Evolutionary conservation across 176 grass and related monocot genomes (phyloP).

Genomic region (Cenchrus americanus): DNA sequence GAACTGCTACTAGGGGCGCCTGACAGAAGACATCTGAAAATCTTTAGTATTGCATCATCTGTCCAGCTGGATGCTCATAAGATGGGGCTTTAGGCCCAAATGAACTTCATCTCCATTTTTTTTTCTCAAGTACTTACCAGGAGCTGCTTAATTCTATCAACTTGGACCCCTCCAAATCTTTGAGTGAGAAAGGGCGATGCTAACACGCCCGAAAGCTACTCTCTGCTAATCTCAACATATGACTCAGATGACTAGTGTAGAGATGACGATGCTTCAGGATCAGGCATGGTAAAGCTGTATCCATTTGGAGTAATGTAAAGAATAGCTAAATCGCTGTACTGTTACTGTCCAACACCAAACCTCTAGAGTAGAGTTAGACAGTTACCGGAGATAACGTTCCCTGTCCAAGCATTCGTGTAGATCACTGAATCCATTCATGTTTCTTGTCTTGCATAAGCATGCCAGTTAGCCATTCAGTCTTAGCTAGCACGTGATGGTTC

Average conservation of each 20-base stretch:
- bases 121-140: not conserved
- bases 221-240: not conserved
- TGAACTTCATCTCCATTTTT: not conserved
- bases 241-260: not conserved
- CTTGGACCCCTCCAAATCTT: not conserved
- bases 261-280: not conserved
- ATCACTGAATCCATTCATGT: not conserved
- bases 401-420: not conserved
- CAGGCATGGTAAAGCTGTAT: not conserved
- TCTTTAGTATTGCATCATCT: not conserved
- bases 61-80: not conserved
- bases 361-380: not conserved
- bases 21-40: not conserved
- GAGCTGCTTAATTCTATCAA: not conserved
- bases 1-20: not conserved
- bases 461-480: not conserved
- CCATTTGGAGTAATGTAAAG: not conserved
- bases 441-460: not conserved
- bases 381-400: not conserved
- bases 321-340: not conserved
- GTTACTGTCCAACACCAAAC: not conserved
- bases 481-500: constrained; percentile 13
- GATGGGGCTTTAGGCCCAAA: not conserved
- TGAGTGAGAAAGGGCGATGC: not conserved
- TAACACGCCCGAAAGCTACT: constrained; percentile 1